These are phyloP conservation scores for Ehretia macrophylla DNA, from an alignment of 257 asterid genomes.

Conservation along the genomic window DNA sequence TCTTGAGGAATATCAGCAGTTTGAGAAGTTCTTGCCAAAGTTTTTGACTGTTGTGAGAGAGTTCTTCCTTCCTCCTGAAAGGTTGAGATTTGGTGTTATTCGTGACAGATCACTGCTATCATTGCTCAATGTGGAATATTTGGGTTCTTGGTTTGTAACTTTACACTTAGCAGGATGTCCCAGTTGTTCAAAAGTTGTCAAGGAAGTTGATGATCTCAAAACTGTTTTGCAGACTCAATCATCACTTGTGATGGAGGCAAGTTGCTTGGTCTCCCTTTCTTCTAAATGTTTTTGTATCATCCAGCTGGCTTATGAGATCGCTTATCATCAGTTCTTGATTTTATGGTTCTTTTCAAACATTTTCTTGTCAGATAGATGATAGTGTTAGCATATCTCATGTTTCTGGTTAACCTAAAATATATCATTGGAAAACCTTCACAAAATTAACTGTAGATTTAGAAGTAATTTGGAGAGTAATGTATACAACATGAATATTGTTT, in stretches of 20 bases:
- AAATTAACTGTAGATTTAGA: too few species aligned
- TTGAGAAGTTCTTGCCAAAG: constrained; percentile 58
- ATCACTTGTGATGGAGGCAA: constrained; percentile 71
- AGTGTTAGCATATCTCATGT: too few species aligned
- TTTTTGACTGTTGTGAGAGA: constrained; percentile 55
- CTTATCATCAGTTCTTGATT: background rate
- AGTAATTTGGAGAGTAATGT: too few species aligned
- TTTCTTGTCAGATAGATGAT: too few species aligned
- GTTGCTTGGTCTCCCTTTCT: constrained; percentile 21
- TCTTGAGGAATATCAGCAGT: constrained; percentile 50
- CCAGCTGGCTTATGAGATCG: constrained; percentile 15
- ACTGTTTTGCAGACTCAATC: constrained; percentile 47
- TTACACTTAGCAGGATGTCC: constrained; percentile 69
- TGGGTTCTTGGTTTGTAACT: constrained; percentile 55
- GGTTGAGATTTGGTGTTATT: constrained; percentile 62
- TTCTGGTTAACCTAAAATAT: too few species aligned
- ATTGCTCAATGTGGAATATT: constrained; percentile 48
- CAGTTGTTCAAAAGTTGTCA: constrained; percentile 56
- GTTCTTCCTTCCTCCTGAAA: constrained; percentile 77
- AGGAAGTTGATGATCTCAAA: constrained; percentile 61
- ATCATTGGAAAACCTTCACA: too few species aligned
- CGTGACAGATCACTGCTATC: constrained; percentile 63
- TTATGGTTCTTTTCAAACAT: background rate
- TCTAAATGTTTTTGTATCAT: constrained; percentile 4
- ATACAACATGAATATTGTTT: too few species aligned